Percentiles rank a stretch among this genome's conserved stretches.
Conservation (phyloP, 2,329 filamentous ascomycete genomes). For the Epichloe scottii region DNA sequence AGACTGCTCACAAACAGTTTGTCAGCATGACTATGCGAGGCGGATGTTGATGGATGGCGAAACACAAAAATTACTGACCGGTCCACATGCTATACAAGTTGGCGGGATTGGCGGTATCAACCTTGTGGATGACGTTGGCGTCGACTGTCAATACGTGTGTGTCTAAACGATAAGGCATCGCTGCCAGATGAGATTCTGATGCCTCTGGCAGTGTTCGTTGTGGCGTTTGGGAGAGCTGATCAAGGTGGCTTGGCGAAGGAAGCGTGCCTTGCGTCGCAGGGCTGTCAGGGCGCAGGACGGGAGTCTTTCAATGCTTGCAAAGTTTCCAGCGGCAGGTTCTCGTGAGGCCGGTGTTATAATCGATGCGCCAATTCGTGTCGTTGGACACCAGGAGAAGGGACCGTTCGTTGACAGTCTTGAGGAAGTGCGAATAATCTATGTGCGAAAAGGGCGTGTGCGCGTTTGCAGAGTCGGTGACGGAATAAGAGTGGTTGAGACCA, state of each 20-base stretch:
- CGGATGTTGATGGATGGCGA: not conserved
- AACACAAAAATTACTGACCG: constrained; percentile 43
- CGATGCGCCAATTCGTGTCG: no score
- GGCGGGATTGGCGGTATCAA: constrained; percentile 85
- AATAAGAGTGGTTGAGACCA: not conserved
- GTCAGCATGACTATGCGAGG: constrained; percentile 19
- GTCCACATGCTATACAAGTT: constrained; percentile 97
- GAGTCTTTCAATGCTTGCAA: no score
- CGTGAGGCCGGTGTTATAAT: no score
- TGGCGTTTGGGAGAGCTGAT: no score
- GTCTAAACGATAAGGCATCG: constrained; percentile 74
- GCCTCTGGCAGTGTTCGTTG: constrained; percentile 20
- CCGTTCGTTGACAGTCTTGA: no score
- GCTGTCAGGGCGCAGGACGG: no score
- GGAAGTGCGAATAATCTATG: no score
- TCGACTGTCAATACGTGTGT: constrained; percentile 85
- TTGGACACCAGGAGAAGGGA: no score
- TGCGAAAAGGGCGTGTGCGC: no score
- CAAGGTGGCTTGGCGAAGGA: not conserved
- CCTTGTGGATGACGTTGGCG: constrained; percentile 82
- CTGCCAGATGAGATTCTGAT: constrained; percentile 25
- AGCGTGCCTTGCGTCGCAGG: not conserved
- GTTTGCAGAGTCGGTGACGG: no score
- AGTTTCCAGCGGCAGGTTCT: no score
- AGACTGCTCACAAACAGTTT: constrained; percentile 43